phyloP scores from a whole-genome alignment of 2,329 filamentous ascomycete genomes.

The Lizonia empirigonia region DNA sequence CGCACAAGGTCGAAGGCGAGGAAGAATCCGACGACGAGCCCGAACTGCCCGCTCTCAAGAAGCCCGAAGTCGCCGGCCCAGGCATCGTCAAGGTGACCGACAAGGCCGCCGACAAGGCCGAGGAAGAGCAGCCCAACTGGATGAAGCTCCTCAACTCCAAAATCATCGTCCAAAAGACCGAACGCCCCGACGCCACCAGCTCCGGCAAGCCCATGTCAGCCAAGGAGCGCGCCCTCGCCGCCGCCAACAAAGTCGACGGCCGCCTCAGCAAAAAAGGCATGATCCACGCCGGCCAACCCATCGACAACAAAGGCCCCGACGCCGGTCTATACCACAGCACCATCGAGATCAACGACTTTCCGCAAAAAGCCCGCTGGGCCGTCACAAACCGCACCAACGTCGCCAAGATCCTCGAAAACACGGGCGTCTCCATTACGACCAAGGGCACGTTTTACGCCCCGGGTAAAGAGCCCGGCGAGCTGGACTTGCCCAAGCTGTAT shows the following conservation, averaged over 20 bases:
- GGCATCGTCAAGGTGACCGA: conserved; percentile 41
- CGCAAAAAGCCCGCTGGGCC: conserved; percentile 96
- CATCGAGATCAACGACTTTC: conserved; percentile 98
- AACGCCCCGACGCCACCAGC: conserved; percentile 55
- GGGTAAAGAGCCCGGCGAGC: conserved; percentile 76
- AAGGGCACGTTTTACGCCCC: conserved; percentile 89
- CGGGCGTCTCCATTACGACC: conserved; percentile 94
- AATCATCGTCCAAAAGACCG: conserved; percentile 74
- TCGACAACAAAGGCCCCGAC: conserved; percentile 98
- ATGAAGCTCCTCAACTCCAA: conserved; percentile 63
- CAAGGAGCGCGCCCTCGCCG: conserved; percentile 85
- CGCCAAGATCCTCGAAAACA: conserved; percentile 94
- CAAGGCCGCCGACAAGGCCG: conserved; percentile 16
- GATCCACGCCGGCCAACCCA: conserved; percentile 87
- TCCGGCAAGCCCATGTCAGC: conserved; percentile 62
- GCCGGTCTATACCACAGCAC: conserved; percentile 96
- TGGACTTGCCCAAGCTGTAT: conserved; percentile 89
- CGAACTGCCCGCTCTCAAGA: conserved; percentile 62
- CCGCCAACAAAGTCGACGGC: conserved; percentile 87
- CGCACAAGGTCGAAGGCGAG: conserved; percentile 86
- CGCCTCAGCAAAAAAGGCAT: conserved; percentile 88
- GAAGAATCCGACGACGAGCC: conserved; percentile 83
- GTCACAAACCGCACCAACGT: conserved; percentile 99
- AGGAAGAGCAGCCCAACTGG: conserved; percentile 35
- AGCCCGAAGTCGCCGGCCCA: conserved; percentile 55